Percentiles rank a stretch among this genome's conserved stretches.
Conservation (phyloP, 495 filamentous ascomycete species). For the Eremomyces bilateralis region DNA sequence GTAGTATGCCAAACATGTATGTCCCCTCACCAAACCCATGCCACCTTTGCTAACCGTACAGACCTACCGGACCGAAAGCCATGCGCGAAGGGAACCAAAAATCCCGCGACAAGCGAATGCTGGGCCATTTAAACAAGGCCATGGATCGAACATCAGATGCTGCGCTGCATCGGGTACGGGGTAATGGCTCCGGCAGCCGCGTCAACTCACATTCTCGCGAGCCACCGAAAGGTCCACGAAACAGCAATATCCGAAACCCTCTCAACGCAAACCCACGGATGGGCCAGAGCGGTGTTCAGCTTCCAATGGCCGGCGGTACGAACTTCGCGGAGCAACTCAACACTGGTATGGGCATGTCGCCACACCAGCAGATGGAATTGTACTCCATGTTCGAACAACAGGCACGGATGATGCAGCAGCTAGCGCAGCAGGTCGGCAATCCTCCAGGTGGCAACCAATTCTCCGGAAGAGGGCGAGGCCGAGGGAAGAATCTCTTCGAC, state of each 20-base stretch:
- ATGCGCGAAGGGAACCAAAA: conserved; percentile 56
- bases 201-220: conserved; percentile 54
- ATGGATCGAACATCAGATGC: conserved; percentile 58
- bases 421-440: conserved; percentile 29
- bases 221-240: conserved; percentile 49
- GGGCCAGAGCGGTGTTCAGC: conserved; percentile 8
- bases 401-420: conserved; percentile 58
- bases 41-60: conserved; percentile 15
- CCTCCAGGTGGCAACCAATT: conserved; percentile 26
- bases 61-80: conserved; percentile 83
- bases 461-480: conserved; percentile 12
- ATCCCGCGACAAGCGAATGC: conserved; percentile 40
- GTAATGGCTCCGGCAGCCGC: conserved; percentile 41
- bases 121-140: conserved; percentile 72
- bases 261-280: conserved; percentile 23
- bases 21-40: not conserved
- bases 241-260: conserved; percentile 17
- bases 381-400: conserved; percentile 80
- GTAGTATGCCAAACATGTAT: too few species aligned
- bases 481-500: conserved; percentile 55
- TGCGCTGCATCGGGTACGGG: conserved; percentile 60
- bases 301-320: conserved; percentile 21
- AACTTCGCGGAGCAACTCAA: conserved; percentile 26
- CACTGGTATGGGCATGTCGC: conserved; percentile 1
- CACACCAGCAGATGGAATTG: conserved; percentile 2